Base-by-base conservation (phyloP, 2,329 filamentous ascomycete species). In the Fusarium austroafricanum region DNA sequence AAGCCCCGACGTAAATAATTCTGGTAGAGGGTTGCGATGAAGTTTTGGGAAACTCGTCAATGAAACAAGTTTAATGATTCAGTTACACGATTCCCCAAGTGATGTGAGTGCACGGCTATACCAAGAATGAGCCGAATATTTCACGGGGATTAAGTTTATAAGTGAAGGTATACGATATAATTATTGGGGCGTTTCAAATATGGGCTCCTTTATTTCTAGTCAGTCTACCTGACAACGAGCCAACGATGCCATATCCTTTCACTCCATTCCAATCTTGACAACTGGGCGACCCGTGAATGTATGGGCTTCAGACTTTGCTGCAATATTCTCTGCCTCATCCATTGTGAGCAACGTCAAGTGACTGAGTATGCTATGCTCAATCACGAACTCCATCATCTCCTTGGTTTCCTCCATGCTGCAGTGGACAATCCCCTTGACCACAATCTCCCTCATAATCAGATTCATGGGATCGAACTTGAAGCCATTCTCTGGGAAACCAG, bases 401-500 rank as follows among this genome's bases (percentile, higher is more conserved):
- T 20, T 55, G 12, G 43, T 59, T 33, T 70, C 67, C 17, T 46
- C 33, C 46, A 68, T 68, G 6, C 67, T 67, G 35, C 59, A 61
- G 20, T 71, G 68, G 5, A 63, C 38, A 9, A 54, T 40, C 10
- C 69, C 63, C 29, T 68, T 68, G 21, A 70, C 42, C 5, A 61
- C 17, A 44, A 68, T 65, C 39, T 70, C 66, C 5, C 33, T 46
- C n/a, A 51, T 45, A 5, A 68, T 23, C 23, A 72, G 56, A 33
- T 69, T 63, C 47, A 68, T 49, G 4, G 68, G 28, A 26, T 73
- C 65, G 14, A 73, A 66, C n/a, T 46, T 65, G 44, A 70, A 46
- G 6, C 66, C 70, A 10, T 52, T 18, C 11, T 56, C 46, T 11
- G 70, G 70, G 28, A 72, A 39, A 12, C 70, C 70, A 10, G 60